phyloP scores from a whole-genome alignment of 345 rosid genomes.

The Nephelium lappaceum region DNA sequence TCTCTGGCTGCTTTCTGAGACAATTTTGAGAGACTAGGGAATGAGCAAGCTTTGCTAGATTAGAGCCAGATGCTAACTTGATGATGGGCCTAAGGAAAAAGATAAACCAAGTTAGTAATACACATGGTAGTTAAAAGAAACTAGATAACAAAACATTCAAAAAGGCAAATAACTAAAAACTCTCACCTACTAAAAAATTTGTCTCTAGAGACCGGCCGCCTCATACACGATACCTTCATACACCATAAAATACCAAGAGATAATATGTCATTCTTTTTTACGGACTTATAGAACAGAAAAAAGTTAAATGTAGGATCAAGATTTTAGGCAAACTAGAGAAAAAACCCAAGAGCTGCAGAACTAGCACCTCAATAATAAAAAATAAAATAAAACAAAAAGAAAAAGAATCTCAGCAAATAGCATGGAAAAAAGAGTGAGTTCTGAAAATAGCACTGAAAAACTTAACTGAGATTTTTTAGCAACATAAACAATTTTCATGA shows the following conservation, averaged over 20 bases:
- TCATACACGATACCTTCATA: background rate
- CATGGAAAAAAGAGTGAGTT: too few relatives aligned
- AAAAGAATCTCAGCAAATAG: too few relatives aligned
- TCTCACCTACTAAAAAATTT: conserved; percentile 17
- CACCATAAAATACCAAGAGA: background rate
- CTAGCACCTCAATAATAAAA: background rate
- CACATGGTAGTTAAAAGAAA: background rate
- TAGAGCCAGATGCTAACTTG: conserved; percentile 13
- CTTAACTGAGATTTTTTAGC: too few relatives aligned
- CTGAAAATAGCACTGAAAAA: too few relatives aligned
- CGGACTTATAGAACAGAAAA: conserved; percentile 2
- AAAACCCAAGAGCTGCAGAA: background rate
- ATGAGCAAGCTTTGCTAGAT: conserved; percentile 9
- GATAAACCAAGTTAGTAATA: background rate
- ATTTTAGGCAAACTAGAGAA: background rate
- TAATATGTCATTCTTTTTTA: conserved; percentile 1
- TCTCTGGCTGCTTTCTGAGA: conserved; percentile 2
- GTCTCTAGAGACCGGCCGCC: background rate
- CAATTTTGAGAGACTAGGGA: conserved; percentile 2
- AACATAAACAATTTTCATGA: too few relatives aligned
- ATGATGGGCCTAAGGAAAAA: conserved; percentile 9
- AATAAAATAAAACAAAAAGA: too few relatives aligned
- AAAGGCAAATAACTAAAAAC: background rate
- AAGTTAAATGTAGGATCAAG: background rate
- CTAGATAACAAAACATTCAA: background rate